phyloP scores from a whole-genome alignment of 805 yeast genomes.

The Candida arabinofermentans region DNA sequence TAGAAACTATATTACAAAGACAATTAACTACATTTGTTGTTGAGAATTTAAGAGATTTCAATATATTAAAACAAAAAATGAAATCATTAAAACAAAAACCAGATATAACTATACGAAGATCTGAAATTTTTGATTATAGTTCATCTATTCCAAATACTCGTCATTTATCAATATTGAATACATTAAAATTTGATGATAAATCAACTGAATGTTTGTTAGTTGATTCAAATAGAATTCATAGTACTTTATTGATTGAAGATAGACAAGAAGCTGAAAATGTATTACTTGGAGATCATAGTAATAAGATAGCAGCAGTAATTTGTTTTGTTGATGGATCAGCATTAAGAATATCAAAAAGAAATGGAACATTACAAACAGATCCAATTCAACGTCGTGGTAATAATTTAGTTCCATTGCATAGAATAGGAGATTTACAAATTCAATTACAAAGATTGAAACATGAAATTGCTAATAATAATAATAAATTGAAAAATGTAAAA shows the following conservation, averaged over 20 bases:
- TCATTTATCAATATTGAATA: conserved; percentile 54
- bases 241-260: conserved; percentile 47
- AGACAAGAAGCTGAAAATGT: conserved; percentile 47
- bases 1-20: conserved; percentile 52
- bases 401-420: conserved; percentile 17
- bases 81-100: conserved; percentile 29
- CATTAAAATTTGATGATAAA: conserved; percentile 50
- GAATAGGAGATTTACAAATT: conserved; percentile 22
- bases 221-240: conserved; percentile 59
- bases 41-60: conserved; percentile 55
- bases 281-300: conserved; percentile 30
- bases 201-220: conserved; percentile 58
- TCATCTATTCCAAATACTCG: conserved; percentile 39
- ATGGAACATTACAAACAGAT: conserved; percentile 28
- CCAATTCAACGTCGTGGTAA: conserved; percentile 20
- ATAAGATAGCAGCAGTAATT: conserved; percentile 22
- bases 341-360: conserved; percentile 24
- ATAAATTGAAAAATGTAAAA: conserved; percentile 2
- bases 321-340: conserved; percentile 24
- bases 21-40: conserved; percentile 66
- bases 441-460: conserved; percentile 13
- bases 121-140: conserved; percentile 55
- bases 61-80: conserved; percentile 34
- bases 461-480: conserved; percentile 11
- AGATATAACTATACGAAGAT: conserved; percentile 46